Base-by-base conservation (phyloP, 148 eudicot genomes). In the Tetragonia tetragonoides region DNA sequence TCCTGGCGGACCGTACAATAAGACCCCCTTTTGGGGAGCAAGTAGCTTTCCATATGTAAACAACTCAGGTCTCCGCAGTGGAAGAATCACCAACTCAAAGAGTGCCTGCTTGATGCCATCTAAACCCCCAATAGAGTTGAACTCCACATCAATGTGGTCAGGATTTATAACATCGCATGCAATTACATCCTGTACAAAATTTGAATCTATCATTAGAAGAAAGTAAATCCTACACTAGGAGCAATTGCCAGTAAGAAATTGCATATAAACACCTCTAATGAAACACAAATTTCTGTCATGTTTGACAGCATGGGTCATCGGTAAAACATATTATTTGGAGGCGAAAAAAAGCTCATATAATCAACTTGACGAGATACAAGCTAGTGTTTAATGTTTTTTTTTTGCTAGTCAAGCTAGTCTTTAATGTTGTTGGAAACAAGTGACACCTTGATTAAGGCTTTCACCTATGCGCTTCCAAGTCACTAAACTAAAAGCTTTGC, bases 91-190 rank as follows among this genome's bases (percentile, higher is more conserved):
- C 84, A 95, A 75, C 77, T 95, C 99, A 81, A 72, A 84, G 56
- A 93, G 76, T 73, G 93, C 86, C 81, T 95, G 84, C 76, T 95
- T 95, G 77, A 93, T 90, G 74, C 90, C 68, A 41, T 95, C 97
- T 86, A 93, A 78, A 49, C 99, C 97, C 63, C 99, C 97, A 81
- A 95, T 91, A 8, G 88, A 87, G 39, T 87, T 76, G 59, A 95
- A 95, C 84, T 89, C 90, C 80, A 90, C 93, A 68, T 95, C 94
- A 72, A 95, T 90, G 78, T 95, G 87, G 68, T 91, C 91, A 49
- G 97, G 97, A 81, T 95, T 95, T 76, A 95, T 88, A 51, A 95
- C 99, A 86, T 93, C 97, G 72, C 97, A 95, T 47, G 97, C 98
- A 57, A 95, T 88, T 21, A 95, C 89, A 80, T 95, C 98, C 98